Base-by-base conservation (phyloP, 371 early-diverging fungal genomes). In the Apophysomyces sp. region DNA sequence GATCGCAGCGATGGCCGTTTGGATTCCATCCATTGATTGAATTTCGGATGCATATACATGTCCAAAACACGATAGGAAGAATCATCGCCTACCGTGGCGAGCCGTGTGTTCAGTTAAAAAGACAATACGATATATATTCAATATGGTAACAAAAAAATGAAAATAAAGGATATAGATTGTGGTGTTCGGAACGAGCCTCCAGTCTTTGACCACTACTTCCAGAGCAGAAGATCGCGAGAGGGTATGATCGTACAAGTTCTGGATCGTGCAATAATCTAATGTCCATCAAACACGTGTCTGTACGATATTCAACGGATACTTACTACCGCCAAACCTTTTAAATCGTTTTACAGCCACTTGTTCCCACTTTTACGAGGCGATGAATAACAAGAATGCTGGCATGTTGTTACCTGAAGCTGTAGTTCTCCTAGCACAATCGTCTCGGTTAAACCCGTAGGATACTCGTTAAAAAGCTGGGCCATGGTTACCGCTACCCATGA, bases 401-500 rank as follows among this genome's bases (percentile, higher is more conserved):
- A 7, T 12, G 34, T 37, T 37, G 54, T 3, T 57, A 63, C 68
- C 57, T 63, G 39, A 7, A 56, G 9, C 37, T 68, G 63, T 1
- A 68, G 56, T 44, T 68, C 63, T 2, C 60, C 57, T 24, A 68
- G 29, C n/a, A 55, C 39, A 21, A 63, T 59, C 7, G 68, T 30
- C 8, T 60, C 60, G 2, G 68, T 68, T 5, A 68, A 3, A 12
- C 63, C 68, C 27, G 60, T 51, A 15, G 68, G 54, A 40, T 68
- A 63, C 15, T 60, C 57, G n/a, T 18, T 31, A n/a, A 63, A 51
- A n/a, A 62, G 54, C 15, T 39, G 51, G 1, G 68, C 68, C 16
- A 68, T 34, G 15, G 57, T 21, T 15, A 63, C 57, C 26, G 68
- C 68, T 24, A 68, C 63, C 68, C 68, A 68, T n/a, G 60, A 63